Base-by-base conservation (phyloP, 352 stramenopile species). In the Phytopythium aichiense region DNA sequence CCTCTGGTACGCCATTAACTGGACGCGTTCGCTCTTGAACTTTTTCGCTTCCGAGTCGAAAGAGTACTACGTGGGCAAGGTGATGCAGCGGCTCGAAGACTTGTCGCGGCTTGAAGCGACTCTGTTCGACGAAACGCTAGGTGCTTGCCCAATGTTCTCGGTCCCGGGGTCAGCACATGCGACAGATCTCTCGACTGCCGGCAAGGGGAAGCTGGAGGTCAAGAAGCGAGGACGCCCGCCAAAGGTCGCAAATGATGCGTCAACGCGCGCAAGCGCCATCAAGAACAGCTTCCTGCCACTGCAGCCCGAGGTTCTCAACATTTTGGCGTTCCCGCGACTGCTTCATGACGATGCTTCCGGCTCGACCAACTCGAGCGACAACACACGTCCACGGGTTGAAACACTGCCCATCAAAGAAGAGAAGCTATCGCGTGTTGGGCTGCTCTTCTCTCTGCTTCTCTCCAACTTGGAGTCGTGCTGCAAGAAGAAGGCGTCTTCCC, bases 1-100 rank as follows among this genome's bases (percentile, higher is more conserved):
- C 11, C 58, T 89, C 12, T 89, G 80, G 80, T 68, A 87, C 53
- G 63, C 76, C 7, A 65, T 88, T 45, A 87, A 88, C 30, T 89
- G 80, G 80, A 73, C 84, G n/a, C 77, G 80, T 48, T 67, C 76
- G 23, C 69, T 89, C 22, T 40, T 89, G 25, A 84, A 81, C 22
- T 86, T 83, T 22, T 88, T 87, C 55, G 65, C 71, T 4, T 58
- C 45, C 56, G 71, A 87, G 37, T 62, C 38, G 22, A 61, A 53
- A 20, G 54, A 74, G 3, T 79, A 72, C 30, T 76, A 79, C 28
- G 54, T 58, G 16, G 48, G 12, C 7, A 82, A 76, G 45, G 72
- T 84, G 6, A 50, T 72, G 6, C 57, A 81, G 55, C 78, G 78
- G 1, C 70, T 88, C 16, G 65, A 76, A 49, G 76, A 86, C 37